Evolutionary conservation across 352 stramenopile genomes (phyloP).

Genomic region (Pythium coloratum): DNA sequence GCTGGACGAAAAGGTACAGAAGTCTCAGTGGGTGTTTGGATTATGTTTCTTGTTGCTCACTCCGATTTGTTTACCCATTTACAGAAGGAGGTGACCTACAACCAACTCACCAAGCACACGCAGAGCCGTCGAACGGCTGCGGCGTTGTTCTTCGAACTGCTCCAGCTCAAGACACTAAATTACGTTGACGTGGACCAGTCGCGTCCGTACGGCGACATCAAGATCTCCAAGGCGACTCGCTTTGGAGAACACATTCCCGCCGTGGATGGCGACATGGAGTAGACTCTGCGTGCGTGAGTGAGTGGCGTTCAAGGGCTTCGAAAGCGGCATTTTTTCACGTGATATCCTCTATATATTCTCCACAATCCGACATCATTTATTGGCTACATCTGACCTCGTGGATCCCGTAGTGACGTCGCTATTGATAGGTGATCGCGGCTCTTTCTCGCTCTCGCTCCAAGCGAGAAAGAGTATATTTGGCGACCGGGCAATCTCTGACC

Average conservation of each 20-base stretch:
- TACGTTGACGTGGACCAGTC: constrained; percentile 95
- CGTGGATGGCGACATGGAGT: constrained; percentile 54
- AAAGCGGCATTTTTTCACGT: constrained; percentile 18
- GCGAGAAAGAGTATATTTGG: constrained; percentile 1
- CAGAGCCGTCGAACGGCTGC: constrained; percentile 88
- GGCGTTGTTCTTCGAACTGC: constrained; percentile 96
- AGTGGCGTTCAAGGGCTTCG: not conserved
- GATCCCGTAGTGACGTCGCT: constrained; percentile 5
- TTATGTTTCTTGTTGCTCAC: not conserved
- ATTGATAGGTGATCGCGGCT: constrained; percentile 9
- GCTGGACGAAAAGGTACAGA: constrained; percentile 60
- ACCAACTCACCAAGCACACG: constrained; percentile 82
- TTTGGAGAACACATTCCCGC: constrained; percentile 81
- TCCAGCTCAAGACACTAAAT: constrained; percentile 98
- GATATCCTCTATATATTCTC: constrained; percentile 12
- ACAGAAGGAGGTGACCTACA: constrained; percentile 78
- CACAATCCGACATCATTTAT: constrained; percentile 16
- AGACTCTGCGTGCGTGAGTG: constrained; percentile 9
- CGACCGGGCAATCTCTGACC: not conserved
- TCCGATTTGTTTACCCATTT: constrained; percentile 3
- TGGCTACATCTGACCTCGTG: constrained; percentile 1
- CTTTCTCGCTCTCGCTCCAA: not conserved
- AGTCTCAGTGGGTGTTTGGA: not conserved
- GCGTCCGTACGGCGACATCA: constrained; percentile 94
- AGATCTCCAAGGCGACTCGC: constrained; percentile 68